Evolutionary conservation across 805 yeast genomes (phyloP).

Genomic region (Wickerhamiella australiensis): DNA sequence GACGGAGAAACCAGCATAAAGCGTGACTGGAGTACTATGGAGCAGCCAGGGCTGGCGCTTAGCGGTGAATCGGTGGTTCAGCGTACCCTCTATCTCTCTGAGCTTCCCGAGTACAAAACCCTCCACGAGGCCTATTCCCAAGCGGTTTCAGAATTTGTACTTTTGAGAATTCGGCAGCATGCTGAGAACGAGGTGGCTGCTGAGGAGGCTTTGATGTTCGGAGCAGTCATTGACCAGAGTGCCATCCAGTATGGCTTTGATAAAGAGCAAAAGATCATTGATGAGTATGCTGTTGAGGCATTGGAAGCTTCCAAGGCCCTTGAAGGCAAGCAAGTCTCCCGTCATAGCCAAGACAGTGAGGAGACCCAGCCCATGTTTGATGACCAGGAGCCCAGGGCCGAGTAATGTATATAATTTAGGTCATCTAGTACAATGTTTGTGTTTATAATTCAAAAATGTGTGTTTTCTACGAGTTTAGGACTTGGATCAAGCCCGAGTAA

Average conservation of each 20-base stretch:
- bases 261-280: slow-evolving; percentile 58
- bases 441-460: no score
- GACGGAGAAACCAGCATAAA: slow-evolving; percentile 41
- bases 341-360: background rate
- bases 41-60: slow-evolving; percentile 58
- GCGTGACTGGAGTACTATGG: slow-evolving; percentile 68
- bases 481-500: no score
- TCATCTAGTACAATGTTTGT: no score
- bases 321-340: background rate
- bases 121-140: slow-evolving; percentile 61
- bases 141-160: slow-evolving; percentile 80
- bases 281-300: slow-evolving; percentile 64
- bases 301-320: slow-evolving; percentile 41
- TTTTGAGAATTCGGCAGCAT: slow-evolving; percentile 73
- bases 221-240: slow-evolving; percentile 56
- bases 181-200: slow-evolving; percentile 53
- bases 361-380: background rate
- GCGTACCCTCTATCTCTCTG: slow-evolving; percentile 48
- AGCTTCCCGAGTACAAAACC: slow-evolving; percentile 25
- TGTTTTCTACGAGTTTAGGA: no score
- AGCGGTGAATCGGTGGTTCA: slow-evolving; percentile 87
- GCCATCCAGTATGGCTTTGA: slow-evolving; percentile 55
- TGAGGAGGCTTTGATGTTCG: slow-evolving; percentile 81
- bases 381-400: background rate
- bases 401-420: background rate